Evolutionary conservation across 2,329 filamentous ascomycete genomes (phyloP), one percentile per base, ranked within the genome.

Genomic region (Neonectria ditissima): DNA sequence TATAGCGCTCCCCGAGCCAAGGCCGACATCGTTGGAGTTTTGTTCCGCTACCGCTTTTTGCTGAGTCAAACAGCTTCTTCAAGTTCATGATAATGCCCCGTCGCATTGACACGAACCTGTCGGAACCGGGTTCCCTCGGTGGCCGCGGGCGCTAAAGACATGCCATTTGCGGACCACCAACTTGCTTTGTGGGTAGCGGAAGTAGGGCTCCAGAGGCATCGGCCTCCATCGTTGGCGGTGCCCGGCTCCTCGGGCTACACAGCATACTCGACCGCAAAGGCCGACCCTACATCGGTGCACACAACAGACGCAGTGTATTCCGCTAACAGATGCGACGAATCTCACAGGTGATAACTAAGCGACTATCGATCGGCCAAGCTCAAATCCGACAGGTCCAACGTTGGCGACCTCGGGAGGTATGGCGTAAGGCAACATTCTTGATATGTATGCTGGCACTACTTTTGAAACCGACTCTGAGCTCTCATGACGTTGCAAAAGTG

Each of bases 401-500:
- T 26, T 26, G 6, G 24, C 6, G 24, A 26, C 4, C 24, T 4
- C 24, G 24, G 24, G 24, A 26, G 4, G 4, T 26, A 26, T 26
- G 24, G 24, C 6, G 24, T 26, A 26, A 26, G 24, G 24, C 24
- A 26, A 26, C 24, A 26, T 26, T 26, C 24, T 26, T 26, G 24
- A 26, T 26, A 6, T 26, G 24, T 26, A 4, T 26, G 32, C 32
- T 14, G 32, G 32, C 11, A 10, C 32, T 34, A 13, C 32, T 14
- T 34, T 34, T 34, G 32, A 34, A 34, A 41, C 39, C n/a, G 16
- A n/a, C 5, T 41, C 18, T 41, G 10, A 10, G 16, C 20, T 44
- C 44, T 18, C 55, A 61, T 47, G 62, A 58, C 8, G 64, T 60
- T 37, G 86, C 86, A 75, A 88, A 89, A 1, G 78, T 74, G 11